phyloP scores from a whole-genome alignment of 225 moss, liverwort and hornwort species.

The Pseudoscleropodium purum region DNA sequence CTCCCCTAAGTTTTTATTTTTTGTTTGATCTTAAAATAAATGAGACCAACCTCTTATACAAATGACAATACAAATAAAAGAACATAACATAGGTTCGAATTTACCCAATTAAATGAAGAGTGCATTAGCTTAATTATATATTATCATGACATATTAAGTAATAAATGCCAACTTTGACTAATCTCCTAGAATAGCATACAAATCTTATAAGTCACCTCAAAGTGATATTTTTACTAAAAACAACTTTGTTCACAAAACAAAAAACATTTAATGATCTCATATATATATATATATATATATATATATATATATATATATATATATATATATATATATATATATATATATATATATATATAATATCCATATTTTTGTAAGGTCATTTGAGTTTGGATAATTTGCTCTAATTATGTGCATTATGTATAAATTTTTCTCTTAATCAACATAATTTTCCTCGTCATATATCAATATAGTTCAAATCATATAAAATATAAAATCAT shows the following conservation, averaged over 20 bases:
- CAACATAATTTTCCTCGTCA: background rate
- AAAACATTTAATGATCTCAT: background rate
- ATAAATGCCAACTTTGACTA: no score
- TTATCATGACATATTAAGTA: no score
- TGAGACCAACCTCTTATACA: background rate
- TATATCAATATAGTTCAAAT: background rate
- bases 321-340: background rate
- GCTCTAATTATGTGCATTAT: background rate
- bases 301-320: background rate
- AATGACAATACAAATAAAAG: background rate
- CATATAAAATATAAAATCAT: background rate
- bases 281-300: background rate
- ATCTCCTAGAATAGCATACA: no score
- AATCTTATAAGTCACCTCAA: no score
- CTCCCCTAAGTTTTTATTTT: background rate
- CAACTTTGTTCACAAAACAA: background rate
- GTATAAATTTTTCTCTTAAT: background rate
- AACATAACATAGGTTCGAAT: background rate
- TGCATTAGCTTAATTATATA: accelerated
- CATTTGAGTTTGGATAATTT: background rate
- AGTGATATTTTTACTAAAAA: background rate
- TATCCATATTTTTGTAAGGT: background rate
- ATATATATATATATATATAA: background rate
- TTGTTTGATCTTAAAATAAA: background rate
- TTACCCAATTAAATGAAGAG: background rate